Evolutionary conservation across 805 yeast species (phyloP).

Genomic region (Kazachstania viticola): DNA sequence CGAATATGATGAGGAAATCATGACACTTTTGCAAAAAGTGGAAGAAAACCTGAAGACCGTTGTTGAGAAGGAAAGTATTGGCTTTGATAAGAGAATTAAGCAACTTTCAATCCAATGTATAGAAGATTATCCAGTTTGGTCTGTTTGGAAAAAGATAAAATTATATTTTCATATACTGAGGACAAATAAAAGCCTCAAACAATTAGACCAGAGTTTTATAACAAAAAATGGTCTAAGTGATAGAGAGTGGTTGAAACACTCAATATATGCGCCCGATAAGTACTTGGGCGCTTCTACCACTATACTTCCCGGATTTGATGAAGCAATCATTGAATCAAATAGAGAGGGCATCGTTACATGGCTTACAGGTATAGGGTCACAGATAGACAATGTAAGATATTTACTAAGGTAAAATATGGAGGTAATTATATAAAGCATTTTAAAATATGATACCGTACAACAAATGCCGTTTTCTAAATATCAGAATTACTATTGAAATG

Average conservation of each 20-base stretch:
- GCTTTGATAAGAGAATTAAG: slow-evolving; percentile 38
- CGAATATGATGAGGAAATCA: slow-evolving; percentile 11
- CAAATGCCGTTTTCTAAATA: too few species aligned
- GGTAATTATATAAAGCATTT: neutral
- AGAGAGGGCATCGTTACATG: slow-evolving; percentile 33
- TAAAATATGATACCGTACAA: too few species aligned
- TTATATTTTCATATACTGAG: slow-evolving; percentile 46
- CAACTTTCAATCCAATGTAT: slow-evolving; percentile 40
- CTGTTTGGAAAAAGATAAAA: slow-evolving; percentile 43
- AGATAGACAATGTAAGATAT: slow-evolving; percentile 16
- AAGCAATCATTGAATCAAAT: slow-evolving; percentile 39
- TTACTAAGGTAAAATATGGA: slow-evolving; percentile 12
- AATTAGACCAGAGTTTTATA: slow-evolving; percentile 45
- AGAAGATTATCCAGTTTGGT: slow-evolving; percentile 73
- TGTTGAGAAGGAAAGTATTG: slow-evolving; percentile 17
- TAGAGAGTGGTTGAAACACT: slow-evolving; percentile 53
- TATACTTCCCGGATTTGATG: slow-evolving; percentile 48
- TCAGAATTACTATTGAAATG: too few species aligned
- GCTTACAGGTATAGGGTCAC: slow-evolving; percentile 33
- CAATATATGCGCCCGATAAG: slow-evolving; percentile 49
- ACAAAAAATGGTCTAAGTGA: slow-evolving; percentile 34
- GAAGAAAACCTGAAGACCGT: slow-evolving; percentile 3
- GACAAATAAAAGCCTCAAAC: slow-evolving; percentile 40
- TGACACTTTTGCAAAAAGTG: slow-evolving; percentile 4
- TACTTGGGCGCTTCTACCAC: slow-evolving; percentile 39